Conservation (phyloP, 2,329 filamentous ascomycete species). For the Dothistroma pini region DNA sequence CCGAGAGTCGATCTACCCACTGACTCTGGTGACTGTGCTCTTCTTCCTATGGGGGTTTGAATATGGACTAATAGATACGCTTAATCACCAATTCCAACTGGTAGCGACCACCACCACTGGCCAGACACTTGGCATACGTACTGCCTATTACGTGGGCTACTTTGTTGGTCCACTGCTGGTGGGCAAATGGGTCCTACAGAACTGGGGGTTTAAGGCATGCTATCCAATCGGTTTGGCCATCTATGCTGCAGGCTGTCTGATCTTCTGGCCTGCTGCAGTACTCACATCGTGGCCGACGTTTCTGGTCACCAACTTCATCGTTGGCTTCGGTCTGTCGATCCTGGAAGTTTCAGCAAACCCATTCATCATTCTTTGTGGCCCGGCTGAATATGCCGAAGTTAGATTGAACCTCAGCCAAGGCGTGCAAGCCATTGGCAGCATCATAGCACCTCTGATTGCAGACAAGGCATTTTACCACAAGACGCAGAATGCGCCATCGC, state of each 20-base stretch:
- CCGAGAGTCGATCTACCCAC: constrained; percentile 66
- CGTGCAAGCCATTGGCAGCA: constrained; percentile 58
- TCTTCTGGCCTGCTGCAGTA: constrained; percentile 64
- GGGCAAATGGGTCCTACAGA: constrained; percentile 55
- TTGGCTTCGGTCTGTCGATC: constrained; percentile 57
- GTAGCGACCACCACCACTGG: constrained; percentile 59
- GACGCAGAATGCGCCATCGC: constrained; percentile 46
- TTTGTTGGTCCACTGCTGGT: constrained; percentile 66
- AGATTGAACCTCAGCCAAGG: constrained; percentile 59
- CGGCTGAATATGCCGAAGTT: constrained; percentile 57
- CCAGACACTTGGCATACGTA: constrained; percentile 65
- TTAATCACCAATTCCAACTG: constrained; percentile 67
- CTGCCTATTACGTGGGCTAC: constrained; percentile 69
- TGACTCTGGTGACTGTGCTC: constrained; percentile 70
- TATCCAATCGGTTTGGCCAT: constrained; percentile 59
- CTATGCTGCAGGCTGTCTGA: constrained; percentile 59
- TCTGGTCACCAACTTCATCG: constrained; percentile 60
- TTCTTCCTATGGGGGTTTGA: constrained; percentile 91
- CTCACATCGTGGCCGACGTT: constrained; percentile 59
- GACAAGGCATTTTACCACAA: constrained; percentile 54
- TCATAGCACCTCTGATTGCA: constrained; percentile 58
- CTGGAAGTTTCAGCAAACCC: constrained; percentile 60
- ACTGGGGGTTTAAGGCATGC: constrained; percentile 60
- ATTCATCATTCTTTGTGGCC: constrained; percentile 60
- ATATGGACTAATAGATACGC: constrained; percentile 77